These are phyloP conservation scores for Murraya paniculata DNA, from an alignment of 345 rosid genomes.

Conservation along the genomic window DNA sequence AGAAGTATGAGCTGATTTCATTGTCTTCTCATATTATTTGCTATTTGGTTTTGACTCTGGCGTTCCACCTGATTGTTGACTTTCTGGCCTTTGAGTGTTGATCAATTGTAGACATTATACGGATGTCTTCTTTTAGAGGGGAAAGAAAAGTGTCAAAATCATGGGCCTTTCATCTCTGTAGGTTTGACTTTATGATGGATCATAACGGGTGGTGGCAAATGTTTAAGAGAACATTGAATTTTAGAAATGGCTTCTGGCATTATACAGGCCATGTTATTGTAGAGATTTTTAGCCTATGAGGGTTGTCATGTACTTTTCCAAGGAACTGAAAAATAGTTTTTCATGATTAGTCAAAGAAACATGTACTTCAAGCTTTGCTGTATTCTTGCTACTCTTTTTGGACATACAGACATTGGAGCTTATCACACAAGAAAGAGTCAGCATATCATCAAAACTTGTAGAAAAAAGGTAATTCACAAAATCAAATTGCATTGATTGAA, in stretches of 20 bases:
- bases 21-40: too few species aligned
- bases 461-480: conserved; percentile 53
- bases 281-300: neutral
- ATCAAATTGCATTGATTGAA: conserved; percentile 14
- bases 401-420: conserved; percentile 53
- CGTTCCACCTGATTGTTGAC: too few species aligned
- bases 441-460: conserved; percentile 42
- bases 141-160: neutral
- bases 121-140: neutral
- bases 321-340: neutral
- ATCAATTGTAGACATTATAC: neutral
- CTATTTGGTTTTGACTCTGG: too few species aligned
- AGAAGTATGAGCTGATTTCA: neutral
- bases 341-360: neutral
- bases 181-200: neutral
- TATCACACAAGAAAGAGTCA: conserved; percentile 53
- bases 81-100: too few species aligned
- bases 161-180: neutral
- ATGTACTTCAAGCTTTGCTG: neutral
- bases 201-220: neutral
- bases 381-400: neutral
- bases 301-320: neutral
- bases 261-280: neutral
- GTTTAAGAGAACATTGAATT: neutral
- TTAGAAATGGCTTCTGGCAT: neutral